Base-by-base conservation (phyloP, 805 yeast species). In the Kluyveromyces dobzhanskii region DNA sequence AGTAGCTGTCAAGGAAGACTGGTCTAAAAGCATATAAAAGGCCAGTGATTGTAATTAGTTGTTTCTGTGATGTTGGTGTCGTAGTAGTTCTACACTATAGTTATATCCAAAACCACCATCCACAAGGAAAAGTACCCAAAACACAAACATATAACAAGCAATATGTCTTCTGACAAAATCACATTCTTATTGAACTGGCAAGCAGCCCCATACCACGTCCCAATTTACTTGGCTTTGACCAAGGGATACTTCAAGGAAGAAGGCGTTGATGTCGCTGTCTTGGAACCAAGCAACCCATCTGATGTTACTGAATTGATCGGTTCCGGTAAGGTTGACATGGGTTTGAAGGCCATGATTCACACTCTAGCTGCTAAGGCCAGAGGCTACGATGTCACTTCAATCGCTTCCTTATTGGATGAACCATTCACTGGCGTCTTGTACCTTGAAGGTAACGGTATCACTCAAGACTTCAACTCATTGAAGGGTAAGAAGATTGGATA, bases 301-400 rank as follows among this genome's bases (percentile, higher is more conserved):
- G 78, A 73, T 53, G 78, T 73, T 32, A 73, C 78, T 19, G 77
- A 73, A 43, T 59, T 73, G 44, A 69, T 73, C 53, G 78, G 78
- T 5, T 65, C 73, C 1, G 78, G 78, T 23, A 73, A 73, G 45
- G 63, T 71, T 35, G 78, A 73, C 56, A 70, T 73, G 75, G 78
- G 78, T 11, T 61, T 73, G 44, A 73, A 73, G 52, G 78, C 78
- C 32, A 73, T 73, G 78, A 72, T 73, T 47, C 78, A 73, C 49
- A 73, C 78, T 4, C 57, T 73, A 42, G 78, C 78, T 39, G 78
- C 77, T 17, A 73, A 72, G 51, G 78, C 78, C 10, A 65, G 78
- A 44, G 77, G 77, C 8, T 73, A 61, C 51, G 75, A 75, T 21
- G 76, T 73, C 17, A 74, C 77, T 16, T 70, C 78, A 12, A 67